Conservation (phyloP, 495 filamentous ascomycete species). For the Clohesyomyces aquaticus region DNA sequence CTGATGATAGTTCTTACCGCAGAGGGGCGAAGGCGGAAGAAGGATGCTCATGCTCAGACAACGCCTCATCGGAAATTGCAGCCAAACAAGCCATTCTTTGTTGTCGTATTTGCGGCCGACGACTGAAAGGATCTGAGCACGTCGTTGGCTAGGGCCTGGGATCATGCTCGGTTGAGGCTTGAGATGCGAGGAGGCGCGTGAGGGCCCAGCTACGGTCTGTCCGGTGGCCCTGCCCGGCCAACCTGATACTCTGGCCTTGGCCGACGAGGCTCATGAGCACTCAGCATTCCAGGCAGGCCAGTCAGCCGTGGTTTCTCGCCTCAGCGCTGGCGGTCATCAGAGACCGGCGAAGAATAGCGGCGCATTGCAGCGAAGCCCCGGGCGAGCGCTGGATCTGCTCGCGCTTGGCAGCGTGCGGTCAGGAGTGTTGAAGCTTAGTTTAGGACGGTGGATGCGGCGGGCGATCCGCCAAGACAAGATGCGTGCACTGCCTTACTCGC, state of each 20-base stretch:
- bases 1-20: background rate
- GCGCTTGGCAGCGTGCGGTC: conserved; percentile 5
- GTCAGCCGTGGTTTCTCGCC: conserved; percentile 16
- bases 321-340: conserved; percentile 10
- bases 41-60: conserved; percentile 3
- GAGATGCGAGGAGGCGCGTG: conserved; percentile 19
- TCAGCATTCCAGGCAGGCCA: conserved; percentile 9
- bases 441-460: conserved; percentile 6
- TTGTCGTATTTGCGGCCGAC: conserved; percentile 13
- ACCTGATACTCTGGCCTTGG: conserved; percentile 12
- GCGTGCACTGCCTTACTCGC: conserved; percentile 28
- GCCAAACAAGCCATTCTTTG: conserved; percentile 24
- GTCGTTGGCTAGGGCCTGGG: conserved; percentile 22
- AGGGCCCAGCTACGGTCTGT: conserved; percentile 18
- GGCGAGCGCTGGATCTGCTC: conserved; percentile 6
- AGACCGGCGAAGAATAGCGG: background rate
- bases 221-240: conserved; percentile 14
- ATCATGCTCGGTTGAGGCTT: conserved; percentile 24
- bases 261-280: conserved; percentile 3
- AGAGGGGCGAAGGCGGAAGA: conserved; percentile 23
- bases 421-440: conserved; percentile 7
- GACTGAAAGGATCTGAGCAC: conserved; percentile 10
- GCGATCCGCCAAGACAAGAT: conserved; percentile 20
- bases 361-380: background rate
- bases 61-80: conserved; percentile 32